These are phyloP conservation scores for Ochetophila trinervis DNA, from an alignment of 306 rosid genomes.

Conservation along the genomic window DNA sequence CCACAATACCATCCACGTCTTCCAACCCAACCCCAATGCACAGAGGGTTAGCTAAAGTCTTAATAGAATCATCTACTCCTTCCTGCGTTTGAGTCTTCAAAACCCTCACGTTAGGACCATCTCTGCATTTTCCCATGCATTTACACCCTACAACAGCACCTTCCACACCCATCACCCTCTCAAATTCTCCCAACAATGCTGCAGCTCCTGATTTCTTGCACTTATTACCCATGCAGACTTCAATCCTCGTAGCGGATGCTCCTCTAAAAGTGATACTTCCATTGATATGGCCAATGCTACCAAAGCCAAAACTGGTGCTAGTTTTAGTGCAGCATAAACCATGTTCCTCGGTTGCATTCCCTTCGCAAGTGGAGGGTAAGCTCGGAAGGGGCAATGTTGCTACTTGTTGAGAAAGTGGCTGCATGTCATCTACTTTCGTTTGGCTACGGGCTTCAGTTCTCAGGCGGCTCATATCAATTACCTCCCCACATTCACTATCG, in stretches of 20 bases:
- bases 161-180: constrained; percentile 51
- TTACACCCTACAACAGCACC: constrained; percentile 70
- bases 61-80: background rate
- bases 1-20: constrained; percentile 66
- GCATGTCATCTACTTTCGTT: constrained; percentile 14
- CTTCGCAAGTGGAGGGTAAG: constrained; percentile 5
- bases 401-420: constrained; percentile 8
- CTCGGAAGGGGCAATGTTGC: constrained; percentile 14
- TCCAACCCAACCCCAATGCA: constrained; percentile 71
- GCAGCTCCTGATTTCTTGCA: constrained; percentile 68
- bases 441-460: constrained; percentile 28
- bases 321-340: constrained; percentile 19
- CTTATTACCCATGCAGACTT: constrained; percentile 89
- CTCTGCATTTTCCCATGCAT: constrained; percentile 93
- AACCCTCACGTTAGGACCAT: constrained; percentile 82
- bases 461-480: constrained; percentile 37
- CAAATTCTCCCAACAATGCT: constrained; percentile 64
- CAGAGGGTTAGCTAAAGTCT: constrained; percentile 38
- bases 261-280: constrained; percentile 10
- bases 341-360: constrained; percentile 7
- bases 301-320: constrained; percentile 21
- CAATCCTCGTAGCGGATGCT: constrained; percentile 47
- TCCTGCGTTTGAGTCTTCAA: constrained; percentile 28
- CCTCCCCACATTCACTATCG: constrained; percentile 52
- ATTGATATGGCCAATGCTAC: constrained; percentile 14